Evolutionary conservation across 106 monocot species (phyloP).

Genomic region (Narthecium ossifragum): DNA sequence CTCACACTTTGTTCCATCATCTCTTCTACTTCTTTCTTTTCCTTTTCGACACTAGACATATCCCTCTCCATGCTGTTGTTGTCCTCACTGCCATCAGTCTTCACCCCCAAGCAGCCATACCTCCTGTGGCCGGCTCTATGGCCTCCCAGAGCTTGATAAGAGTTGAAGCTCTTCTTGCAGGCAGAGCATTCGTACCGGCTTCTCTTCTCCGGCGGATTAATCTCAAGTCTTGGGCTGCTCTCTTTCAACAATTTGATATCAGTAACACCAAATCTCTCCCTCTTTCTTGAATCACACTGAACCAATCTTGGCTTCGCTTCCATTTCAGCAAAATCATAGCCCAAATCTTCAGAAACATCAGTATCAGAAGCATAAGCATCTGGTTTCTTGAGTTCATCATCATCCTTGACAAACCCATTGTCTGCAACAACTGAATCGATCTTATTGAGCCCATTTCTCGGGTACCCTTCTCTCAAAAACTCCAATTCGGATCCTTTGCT

Average conservation of each 20-base stretch:
- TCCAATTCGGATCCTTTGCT: conserved; percentile 8
- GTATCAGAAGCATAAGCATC: background rate
- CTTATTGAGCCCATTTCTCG: conserved; percentile 10
- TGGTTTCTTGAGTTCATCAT: background rate
- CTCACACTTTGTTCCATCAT: too few species aligned
- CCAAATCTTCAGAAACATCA: background rate
- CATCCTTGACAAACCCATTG: background rate
- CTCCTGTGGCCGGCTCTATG: conserved; percentile 29
- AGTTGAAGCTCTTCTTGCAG: conserved; percentile 25
- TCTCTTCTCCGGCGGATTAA: background rate
- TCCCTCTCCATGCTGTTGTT: background rate
- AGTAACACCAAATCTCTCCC: background rate
- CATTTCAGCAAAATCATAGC: background rate
- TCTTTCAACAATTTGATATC: background rate
- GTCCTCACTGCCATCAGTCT: background rate
- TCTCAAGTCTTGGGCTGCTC: too few species aligned
- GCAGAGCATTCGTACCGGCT: conserved; percentile 15
- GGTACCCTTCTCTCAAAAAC: too few species aligned
- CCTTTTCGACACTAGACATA: too few species aligned
- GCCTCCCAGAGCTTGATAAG: conserved; percentile 42
- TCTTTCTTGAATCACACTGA: conserved; percentile 3
- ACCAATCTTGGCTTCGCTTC: background rate
- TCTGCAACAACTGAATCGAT: conserved; percentile 7
- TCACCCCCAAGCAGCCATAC: background rate
- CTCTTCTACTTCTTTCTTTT: too few species aligned